Evolutionary conservation across 305 asterid species (phyloP), one percentile per base, ranked within the genome.

Genomic region (Plantago lanceolata): DNA sequence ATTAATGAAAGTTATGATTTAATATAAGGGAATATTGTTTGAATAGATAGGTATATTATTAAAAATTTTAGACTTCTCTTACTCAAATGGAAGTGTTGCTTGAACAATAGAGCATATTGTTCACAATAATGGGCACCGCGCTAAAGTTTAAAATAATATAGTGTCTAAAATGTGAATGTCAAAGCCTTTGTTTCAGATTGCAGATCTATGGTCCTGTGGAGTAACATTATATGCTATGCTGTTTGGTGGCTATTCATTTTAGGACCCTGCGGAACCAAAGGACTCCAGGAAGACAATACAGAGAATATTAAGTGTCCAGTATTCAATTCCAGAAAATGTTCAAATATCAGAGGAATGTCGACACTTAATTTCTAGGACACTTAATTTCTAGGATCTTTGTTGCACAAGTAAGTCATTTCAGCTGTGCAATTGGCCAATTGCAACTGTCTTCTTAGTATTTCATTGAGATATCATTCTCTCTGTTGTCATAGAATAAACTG

Each of bases 251-350:
- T 81, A 81, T 65, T 84, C 86, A 24, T 81, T 81, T 62, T 74
- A 78, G 59, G 86, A 81, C 76, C 97, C 96, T 48, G 77, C 76
- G 48, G 88, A 85, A 65, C 96, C 95, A 50, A 87, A 76, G 78
- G 95, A 90, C 76, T 88, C 81, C 55, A 80, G 91, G 68, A 84
- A 77, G 83, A 88, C 97, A 8, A 85, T 90, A 40, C 91, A 88
- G 82, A 86, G 94, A 69, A 84, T 90, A 73, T 67, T 80, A 60
- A 76, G 69, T 28, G 96, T 88, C 73, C 95, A 84, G 54, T 85
- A 85, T 61, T 76, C 86, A 19, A 76, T 86, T 67, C 96, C 97
- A 0, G 94, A 90, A 29, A 62, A 83, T 19, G 71, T 85, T 62
- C 71, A 73, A 57, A 70, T 84, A 62, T 83, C 96, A 15, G 85